Evolutionary conservation across 805 yeast species (phyloP), one percentile per base, ranked within the genome.

Genomic region (Barnettozyma sucrosica): DNA sequence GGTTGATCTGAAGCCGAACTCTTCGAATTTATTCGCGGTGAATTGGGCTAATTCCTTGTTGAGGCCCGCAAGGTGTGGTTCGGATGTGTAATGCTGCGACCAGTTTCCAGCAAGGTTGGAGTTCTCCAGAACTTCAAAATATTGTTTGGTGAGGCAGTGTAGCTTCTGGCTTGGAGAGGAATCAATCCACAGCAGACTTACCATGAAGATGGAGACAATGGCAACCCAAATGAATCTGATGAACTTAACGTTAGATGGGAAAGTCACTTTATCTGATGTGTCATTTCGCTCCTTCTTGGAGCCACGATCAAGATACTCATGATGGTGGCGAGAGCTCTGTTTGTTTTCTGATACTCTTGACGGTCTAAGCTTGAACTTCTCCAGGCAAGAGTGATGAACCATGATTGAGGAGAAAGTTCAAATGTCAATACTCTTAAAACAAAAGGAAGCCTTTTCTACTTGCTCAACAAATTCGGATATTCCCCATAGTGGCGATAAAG

Each of bases 11-110:
- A 83, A 64, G 1, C 92, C 92, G 55, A 69, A 83, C 53, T 79
- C 82, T 43, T 68, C 71, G 55, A 81, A 79, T 63, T 79, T 77
- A 14, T 65, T 68, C 24, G 69, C 67, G 3, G 90, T 83, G 76
- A 81, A 85, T 46, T 81, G 68, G 20, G 74, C 81, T 47, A 77
- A 61, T 30, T 62, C 72, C 32, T 63, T 55, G 51, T 72, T 74
- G 11, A 76, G 70, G 3, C 84, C 84, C 4, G 86, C 83, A 49
- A 81, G 63, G 57, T 82, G 87, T 2, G 81, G 73, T 33, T 70
- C 72, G 5, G 68, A 51, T 1, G 86, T 76, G 56, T 79, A 80
- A 33, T 63, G 66, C 43, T 72, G 52, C 7, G 77, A 69, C 84
- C 85, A 82, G 21, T 77, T 67, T 0, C 75, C 71, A 8, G 82